Base-by-base conservation (phyloP, 2,329 filamentous ascomycete genomes). In the Lachnellula willkommii region DNA sequence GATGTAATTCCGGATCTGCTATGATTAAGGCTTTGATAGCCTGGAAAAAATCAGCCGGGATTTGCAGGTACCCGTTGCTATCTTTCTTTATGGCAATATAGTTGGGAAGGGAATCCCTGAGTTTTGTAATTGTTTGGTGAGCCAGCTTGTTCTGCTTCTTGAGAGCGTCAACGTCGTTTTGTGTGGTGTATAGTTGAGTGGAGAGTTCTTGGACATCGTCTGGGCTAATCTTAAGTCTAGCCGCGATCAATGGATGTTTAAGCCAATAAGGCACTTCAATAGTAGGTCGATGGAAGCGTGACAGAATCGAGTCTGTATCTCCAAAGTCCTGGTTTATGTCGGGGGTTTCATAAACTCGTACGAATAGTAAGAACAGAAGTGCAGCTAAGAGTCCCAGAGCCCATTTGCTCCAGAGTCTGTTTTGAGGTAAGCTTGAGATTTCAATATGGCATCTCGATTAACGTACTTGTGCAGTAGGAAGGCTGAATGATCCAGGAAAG, bases 11-110 rank as follows among this genome's bases (percentile, higher is more conserved):
- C n/a, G 49, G 48, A 22, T 67, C 64, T 2, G 59, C 45, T 81
- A 79, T 72, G 48, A 88, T 78, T 55, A 79, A 75, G 52, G 79
- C 77, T 24, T 76, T 74, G 8, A 90, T 68, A 0, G 85, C 86
- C 54, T 81, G 75, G 80, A 83, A 90, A 57, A 90, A 88, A 2
- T 83, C 77, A 24, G 81, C 75, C 0, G 79, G 72, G 15, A 89
- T 79, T 22, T 79, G 71, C 0, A 74, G 70, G 9, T 78, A 75
- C 14, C 84, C 85, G 32, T 79, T 69, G 36, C 73, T 69, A 55
- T 78, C 73, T 7, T 76, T 74, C 14, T 78, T 74, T 60, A 87
- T 77, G 57, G 80, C 78, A 4, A 89, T 72, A 9, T 79, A 63
- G 12, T 78, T 74, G 0, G 87, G 86, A 3, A 89, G 69, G 4